Conservation (phyloP, 768 basidiomycete species). For the Tephrocybe sp. region DNA sequence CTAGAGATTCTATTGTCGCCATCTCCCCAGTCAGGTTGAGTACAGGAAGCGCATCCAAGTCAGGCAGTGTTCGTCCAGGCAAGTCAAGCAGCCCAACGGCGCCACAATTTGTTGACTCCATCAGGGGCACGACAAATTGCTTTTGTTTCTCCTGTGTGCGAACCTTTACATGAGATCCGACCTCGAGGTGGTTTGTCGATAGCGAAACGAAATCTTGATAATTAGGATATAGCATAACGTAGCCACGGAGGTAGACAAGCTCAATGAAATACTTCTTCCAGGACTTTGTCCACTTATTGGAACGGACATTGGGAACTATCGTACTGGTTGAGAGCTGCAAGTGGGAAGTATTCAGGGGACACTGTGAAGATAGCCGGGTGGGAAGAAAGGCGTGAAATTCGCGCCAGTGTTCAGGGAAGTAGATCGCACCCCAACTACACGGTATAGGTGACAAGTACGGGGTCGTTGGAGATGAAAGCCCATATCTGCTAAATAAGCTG, state of each 20-base stretch:
- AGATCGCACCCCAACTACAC: constrained; percentile 90
- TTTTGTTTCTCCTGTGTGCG: constrained; percentile 56
- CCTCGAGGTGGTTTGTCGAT: constrained; percentile 89
- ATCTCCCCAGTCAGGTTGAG: constrained; percentile 64
- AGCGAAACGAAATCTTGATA: constrained; percentile 67
- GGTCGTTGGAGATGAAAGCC: constrained; percentile 42
- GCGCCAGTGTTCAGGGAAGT: constrained; percentile 87
- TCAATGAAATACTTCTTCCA: constrained; percentile 94
- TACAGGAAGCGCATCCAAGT: constrained; percentile 56
- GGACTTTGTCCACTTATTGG: constrained; percentile 75
- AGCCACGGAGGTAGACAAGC: constrained; percentile 75
- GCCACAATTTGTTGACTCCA: constrained; percentile 32
- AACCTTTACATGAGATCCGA: constrained; percentile 74
- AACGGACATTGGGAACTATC: constrained; percentile 74
- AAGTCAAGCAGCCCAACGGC: constrained; percentile 50
- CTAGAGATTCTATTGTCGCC: constrained; percentile 31
- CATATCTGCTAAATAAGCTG: constrained; percentile 44
- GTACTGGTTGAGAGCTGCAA: no score
- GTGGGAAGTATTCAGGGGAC: constrained; percentile 33
- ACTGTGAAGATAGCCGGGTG: constrained; percentile 55
- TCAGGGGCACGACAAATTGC: constrained; percentile 68
- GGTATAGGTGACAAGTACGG: constrained; percentile 87
- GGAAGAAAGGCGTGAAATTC: constrained; percentile 81
- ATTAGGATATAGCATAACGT: constrained; percentile 89
- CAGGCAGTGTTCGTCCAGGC: constrained; percentile 51